Base-by-base conservation (phyloP, 805 yeast species). In the Yamadazyma scolyti region DNA sequence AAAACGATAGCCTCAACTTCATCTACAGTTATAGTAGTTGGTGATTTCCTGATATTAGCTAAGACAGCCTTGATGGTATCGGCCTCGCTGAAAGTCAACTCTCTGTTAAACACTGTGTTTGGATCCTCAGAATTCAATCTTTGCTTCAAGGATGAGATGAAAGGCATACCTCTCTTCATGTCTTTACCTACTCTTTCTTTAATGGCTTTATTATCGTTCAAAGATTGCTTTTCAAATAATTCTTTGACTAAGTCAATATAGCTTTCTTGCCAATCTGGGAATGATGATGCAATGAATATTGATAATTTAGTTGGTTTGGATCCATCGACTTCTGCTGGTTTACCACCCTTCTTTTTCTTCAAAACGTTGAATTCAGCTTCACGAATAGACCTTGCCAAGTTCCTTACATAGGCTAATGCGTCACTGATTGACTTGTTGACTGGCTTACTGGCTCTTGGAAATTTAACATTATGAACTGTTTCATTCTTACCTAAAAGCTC, bases 121-220 rank as follows among this genome's bases (percentile, higher is more conserved):
- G 96, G 79, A 18, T 79, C 61, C 53, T 84, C 94, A 31, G 61
- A 61, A 23, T 70, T 62, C 44, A 93, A 71, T 65, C 95, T 79
- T 54, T 81, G 85, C 62, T 93, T 89, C 58, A 93, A 68, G 47
- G 77, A 67, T 43, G 90, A 80, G 40, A 93, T 88, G 59, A 89
- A 90, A 37, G 97, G 97, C 97, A 93, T 93, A 38, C 96, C 97
- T 48, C 94, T 82, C 75, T 93, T 93, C 84, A 89, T 85, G 51
- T 93, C 97, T 58, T 79, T 81, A 44, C 85, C 85, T 39, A 83
- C 78, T 54, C 68, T 75, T 45, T 77, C 73, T 56, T 73, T 81
- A 47, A 83, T 66, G 36, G 63, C 65, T 50, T 71, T 72, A 64
- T 72, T 81, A 56, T 83, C 90, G 43, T 78, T 68, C 50, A 83